These are phyloP conservation scores for Zygosaccharomyces pseudorouxii DNA, from an alignment of 805 yeast genomes.

Conservation along the genomic window DNA sequence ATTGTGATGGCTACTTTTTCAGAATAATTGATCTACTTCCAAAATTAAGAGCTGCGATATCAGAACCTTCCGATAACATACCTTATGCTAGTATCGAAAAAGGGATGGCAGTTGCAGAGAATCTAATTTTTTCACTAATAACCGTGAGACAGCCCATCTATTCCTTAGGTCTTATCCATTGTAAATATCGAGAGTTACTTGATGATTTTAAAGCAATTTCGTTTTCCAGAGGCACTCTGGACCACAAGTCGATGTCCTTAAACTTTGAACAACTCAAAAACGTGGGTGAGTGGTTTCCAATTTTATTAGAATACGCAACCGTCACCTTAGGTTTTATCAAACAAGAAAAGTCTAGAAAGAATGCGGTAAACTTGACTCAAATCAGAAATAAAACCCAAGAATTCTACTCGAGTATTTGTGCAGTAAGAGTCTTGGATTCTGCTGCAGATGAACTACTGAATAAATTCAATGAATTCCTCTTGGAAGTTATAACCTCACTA, in stretches of 20 bases:
- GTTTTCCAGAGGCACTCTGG: conserved; percentile 19
- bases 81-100: conserved; percentile 66
- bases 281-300: conserved; percentile 35
- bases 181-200: conserved; percentile 20
- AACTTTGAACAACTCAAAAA: conserved; percentile 12
- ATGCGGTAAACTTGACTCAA: conserved; percentile 1
- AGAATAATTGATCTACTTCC: conserved; percentile 77
- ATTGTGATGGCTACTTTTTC: conserved; percentile 55
- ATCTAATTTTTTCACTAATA: conserved; percentile 55
- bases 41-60: conserved; percentile 60
- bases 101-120: conserved; percentile 73
- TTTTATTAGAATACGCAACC: conserved; percentile 33
- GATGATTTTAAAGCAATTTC: conserved; percentile 22
- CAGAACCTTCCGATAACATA: conserved; percentile 62
- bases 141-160: conserved; percentile 47
- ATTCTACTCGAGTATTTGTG: conserved; percentile 12
- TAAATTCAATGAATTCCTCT: conserved; percentile 28
- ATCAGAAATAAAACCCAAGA: conserved; percentile 14
- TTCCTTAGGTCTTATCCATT: conserved; percentile 23
- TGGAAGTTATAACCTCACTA: conserved; percentile 30
- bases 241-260: conserved; percentile 10
- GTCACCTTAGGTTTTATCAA: conserved; percentile 13
- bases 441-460: conserved; percentile 12
- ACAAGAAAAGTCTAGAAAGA: conserved; percentile 1
- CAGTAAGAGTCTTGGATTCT: conserved; percentile 18